Percentiles rank a stretch among this genome's conserved stretches.
These are phyloP conservation scores for Jatropha curcas DNA, from an alignment of 345 rosid genomes.

Conservation along the genomic window DNA sequence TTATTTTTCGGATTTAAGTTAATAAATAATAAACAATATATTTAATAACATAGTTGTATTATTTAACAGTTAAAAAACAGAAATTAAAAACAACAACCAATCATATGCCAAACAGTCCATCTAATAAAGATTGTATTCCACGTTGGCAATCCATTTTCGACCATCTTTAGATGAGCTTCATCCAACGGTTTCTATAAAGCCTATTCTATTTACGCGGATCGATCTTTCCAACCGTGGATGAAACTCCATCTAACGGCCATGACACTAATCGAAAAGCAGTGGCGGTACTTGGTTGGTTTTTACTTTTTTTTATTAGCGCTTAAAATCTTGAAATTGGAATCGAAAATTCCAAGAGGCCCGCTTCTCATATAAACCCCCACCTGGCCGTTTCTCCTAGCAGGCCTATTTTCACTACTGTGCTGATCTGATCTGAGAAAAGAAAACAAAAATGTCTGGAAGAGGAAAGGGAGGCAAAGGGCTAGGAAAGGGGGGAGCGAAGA, in stretches of 20 bases:
- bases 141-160: not conserved
- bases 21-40: too few relatives aligned
- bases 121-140: too few relatives aligned
- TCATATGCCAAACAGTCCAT: too few relatives aligned
- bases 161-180: not conserved
- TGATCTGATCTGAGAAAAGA: not conserved
- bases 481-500: slow-evolving; percentile 20
- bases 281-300: not conserved
- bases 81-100: too few relatives aligned
- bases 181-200: too few relatives aligned
- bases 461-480: slow-evolving; percentile 18
- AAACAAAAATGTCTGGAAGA: slow-evolving; percentile 9
- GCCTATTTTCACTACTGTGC: not conserved
- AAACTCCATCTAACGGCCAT: slow-evolving; percentile 6
- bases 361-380: not conserved
- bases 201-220: not conserved
- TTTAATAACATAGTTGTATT: too few relatives aligned
- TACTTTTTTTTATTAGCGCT: too few relatives aligned
- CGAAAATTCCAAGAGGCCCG: not conserved
- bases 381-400: not conserved
- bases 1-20: too few relatives aligned
- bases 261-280: not conserved
- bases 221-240: not conserved
- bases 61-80: too few relatives aligned
- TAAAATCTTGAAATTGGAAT: not conserved